Conservation (phyloP, 2,329 filamentous ascomycete genomes). For the Pseudophaeomoniella oleicola region DNA sequence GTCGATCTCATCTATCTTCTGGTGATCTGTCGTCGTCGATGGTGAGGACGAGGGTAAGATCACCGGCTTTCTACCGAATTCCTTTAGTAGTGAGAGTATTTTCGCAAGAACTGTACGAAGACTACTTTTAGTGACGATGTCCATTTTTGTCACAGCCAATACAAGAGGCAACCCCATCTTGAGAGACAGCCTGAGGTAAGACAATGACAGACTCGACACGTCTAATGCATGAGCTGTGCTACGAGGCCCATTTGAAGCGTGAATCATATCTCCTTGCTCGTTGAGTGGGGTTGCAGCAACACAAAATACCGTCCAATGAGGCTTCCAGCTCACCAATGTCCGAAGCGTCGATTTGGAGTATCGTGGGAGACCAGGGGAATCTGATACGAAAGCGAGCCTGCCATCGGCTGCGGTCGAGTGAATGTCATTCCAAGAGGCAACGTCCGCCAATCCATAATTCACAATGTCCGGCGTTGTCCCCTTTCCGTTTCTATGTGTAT, state of each 20-base stretch:
- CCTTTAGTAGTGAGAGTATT: slow-evolving; percentile 64
- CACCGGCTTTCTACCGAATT: slow-evolving; percentile 55
- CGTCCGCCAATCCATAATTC: slow-evolving; percentile 75
- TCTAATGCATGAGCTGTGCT: slow-evolving; percentile 9
- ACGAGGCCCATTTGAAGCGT: no score
- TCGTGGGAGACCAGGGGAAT: slow-evolving; percentile 80
- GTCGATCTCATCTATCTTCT: slow-evolving; percentile 6
- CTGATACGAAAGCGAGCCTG: slow-evolving; percentile 73
- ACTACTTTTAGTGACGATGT: slow-evolving; percentile 61
- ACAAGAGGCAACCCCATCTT: slow-evolving; percentile 64
- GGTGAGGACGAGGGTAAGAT: slow-evolving; percentile 35
- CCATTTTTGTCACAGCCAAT: slow-evolving; percentile 80
- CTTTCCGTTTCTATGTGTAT: slow-evolving; percentile 15
- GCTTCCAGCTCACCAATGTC: slow-evolving; percentile 87
- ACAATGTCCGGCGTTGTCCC: slow-evolving; percentile 27
- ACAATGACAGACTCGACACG: slow-evolving; percentile 49
- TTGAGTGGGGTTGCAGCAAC: slow-evolving; percentile 60
- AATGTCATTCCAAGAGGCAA: slow-evolving; percentile 89
- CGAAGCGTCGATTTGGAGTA: slow-evolving; percentile 81
- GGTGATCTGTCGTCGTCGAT: slow-evolving; percentile 4
- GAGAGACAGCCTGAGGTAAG: slow-evolving; percentile 73
- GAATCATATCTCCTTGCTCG: slow-evolving; percentile 24
- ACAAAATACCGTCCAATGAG: slow-evolving; percentile 84
- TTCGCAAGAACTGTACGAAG: slow-evolving; percentile 57
- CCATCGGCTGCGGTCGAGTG: slow-evolving; percentile 58